These are phyloP conservation scores for Ramalina peruviana DNA, from an alignment of 495 filamentous ascomycete genomes.

Conservation along the genomic window DNA sequence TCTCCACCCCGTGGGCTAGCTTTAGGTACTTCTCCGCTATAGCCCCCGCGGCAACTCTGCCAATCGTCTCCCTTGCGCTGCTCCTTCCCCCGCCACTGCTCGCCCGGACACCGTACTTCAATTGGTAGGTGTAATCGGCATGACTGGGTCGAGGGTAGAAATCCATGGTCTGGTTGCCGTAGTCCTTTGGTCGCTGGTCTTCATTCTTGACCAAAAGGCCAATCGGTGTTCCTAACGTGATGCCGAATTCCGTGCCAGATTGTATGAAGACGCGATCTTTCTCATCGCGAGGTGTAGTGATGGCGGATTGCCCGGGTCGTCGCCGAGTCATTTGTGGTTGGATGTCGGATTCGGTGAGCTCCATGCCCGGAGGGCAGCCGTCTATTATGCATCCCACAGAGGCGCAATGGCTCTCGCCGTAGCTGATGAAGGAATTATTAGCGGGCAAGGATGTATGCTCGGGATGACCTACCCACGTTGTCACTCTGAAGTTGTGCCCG, in stretches of 20 bases:
- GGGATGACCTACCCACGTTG: slow-evolving; percentile 48
- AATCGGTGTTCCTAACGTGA: slow-evolving; percentile 89
- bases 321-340: slow-evolving; percentile 90
- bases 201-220: slow-evolving; percentile 78
- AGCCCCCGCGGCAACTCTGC: slow-evolving; percentile 85
- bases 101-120: slow-evolving; percentile 95
- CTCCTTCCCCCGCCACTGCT: slow-evolving; percentile 84
- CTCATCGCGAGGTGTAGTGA: slow-evolving; percentile 88
- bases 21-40: slow-evolving; percentile 89
- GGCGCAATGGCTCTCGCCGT: slow-evolving; percentile 81
- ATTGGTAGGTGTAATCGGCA: slow-evolving; percentile 88
- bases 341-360: slow-evolving; percentile 77
- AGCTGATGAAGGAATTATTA: slow-evolving; percentile 32
- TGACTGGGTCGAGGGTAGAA: slow-evolving; percentile 66
- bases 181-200: slow-evolving; percentile 90
- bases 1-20: slow-evolving; percentile 71
- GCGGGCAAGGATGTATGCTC: not conserved
- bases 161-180: slow-evolving; percentile 83
- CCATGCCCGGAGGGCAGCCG: slow-evolving; percentile 77
- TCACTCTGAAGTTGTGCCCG: slow-evolving; percentile 70
- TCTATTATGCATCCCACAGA: slow-evolving; percentile 88
- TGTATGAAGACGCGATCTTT: slow-evolving; percentile 87
- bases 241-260: slow-evolving; percentile 82
- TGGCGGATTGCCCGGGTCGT: slow-evolving; percentile 75
- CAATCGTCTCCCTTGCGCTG: slow-evolving; percentile 88